Evolutionary conservation across 192 early-diverging fungal species (phyloP), one percentile per base, ranked within the genome.

Genomic region (Rhizophagus sp.): DNA sequence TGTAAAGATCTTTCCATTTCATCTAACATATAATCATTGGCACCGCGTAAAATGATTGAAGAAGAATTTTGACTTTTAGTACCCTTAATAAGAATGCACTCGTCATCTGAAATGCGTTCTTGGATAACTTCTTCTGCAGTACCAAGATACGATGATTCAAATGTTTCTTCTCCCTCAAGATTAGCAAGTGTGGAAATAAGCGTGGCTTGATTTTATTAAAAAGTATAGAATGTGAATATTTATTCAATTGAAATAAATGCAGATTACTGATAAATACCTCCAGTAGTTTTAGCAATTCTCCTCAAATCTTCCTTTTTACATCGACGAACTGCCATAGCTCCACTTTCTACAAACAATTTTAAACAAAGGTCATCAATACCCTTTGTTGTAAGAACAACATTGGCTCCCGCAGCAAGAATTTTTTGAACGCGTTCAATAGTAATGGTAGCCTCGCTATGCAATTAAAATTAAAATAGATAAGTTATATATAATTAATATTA

Each of bases 1-100:
- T 99, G 98, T 76, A 99, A 82, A 30, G 96, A 94, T 69, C 98
- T 90, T 85, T 99, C 98, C 97, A 99, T 99, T 88, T 99, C 98
- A 76, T 99, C 98, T 68, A 99, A 88, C 97, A 98, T 97, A 81
- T 93, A 99, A 83, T 99, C 98, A 85, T 98, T 99, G 66, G 98
- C 97, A 39, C 98, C 98, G 80, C 98, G 97, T 82, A 99, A 89
- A 80, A 99, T 96, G 49, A 99, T 92, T 22, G 96, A 97, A 25
- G 97, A 91, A 1, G 96, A 92, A 17, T 89, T 92, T 85, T 96
- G 94, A 41, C 84, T 83, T 85, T 96, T 96, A 67, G 96, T 96
- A 61, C 95, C 96, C 83, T 96, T 95, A 81, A 99, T 89, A 49
- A 99, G 85, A 71, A 99, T 97, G 81, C 96, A 95, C 79, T 99